These are phyloP conservation scores for Daldinia childiae DNA, from an alignment of 495 filamentous ascomycete species.

Conservation along the genomic window DNA sequence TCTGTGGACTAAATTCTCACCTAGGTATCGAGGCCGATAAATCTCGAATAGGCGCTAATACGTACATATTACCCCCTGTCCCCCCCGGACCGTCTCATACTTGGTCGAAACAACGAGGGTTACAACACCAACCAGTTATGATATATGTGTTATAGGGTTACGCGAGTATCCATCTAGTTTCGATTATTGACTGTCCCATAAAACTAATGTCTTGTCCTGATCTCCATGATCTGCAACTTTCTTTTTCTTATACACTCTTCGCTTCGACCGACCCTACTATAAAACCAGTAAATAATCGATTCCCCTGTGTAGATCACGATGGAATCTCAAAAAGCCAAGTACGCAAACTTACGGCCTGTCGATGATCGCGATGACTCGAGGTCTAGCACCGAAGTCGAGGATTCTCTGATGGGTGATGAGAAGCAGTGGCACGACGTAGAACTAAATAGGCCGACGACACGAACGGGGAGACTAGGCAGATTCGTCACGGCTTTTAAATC, in stretches of 20 bases:
- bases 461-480: conserved; percentile 25
- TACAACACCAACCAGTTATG: conserved; percentile 13
- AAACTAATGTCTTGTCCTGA: conserved; percentile 15
- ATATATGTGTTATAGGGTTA: conserved; percentile 7
- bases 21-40: background rate
- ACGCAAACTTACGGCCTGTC: conserved; percentile 42
- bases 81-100: conserved; percentile 20
- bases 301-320: conserved; percentile 43
- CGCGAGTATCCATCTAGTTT: background rate
- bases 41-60: conserved; percentile 8
- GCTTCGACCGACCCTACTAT: background rate
- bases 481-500: conserved; percentile 34
- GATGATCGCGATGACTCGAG: conserved; percentile 49
- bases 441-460: conserved; percentile 28
- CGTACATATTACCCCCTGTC: conserved; percentile 20
- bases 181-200: conserved; percentile 9
- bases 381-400: conserved; percentile 55
- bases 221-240: conserved; percentile 29
- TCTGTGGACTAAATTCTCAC: background rate
- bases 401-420: conserved; percentile 52
- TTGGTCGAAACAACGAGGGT: conserved; percentile 37
- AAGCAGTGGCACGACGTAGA: conserved; percentile 51
- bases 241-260: conserved; percentile 16
- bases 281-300: background rate
- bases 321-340: conserved; percentile 49